Conservation (phyloP, 352 stramenopile genomes). For the Salisapilia sapeloensis region DNA sequence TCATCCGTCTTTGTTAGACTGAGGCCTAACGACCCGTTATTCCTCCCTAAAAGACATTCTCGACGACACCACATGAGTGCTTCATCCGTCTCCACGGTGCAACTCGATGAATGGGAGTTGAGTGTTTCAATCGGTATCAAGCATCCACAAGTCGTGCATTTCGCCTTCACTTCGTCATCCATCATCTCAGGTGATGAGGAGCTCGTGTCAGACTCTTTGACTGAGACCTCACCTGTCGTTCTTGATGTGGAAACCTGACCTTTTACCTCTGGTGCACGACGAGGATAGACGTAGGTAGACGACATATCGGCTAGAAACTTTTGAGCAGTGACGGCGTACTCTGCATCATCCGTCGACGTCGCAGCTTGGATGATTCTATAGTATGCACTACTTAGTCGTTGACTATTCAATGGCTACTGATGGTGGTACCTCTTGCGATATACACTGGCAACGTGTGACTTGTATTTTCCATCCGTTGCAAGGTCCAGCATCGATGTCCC, state of each 20-base stretch:
- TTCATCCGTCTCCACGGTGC: slow-evolving; percentile 18
- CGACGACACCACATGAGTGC: slow-evolving; percentile 40
- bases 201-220: background rate
- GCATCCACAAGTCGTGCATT: slow-evolving; percentile 52
- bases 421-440: slow-evolving; percentile 40
- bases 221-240: slow-evolving; percentile 1
- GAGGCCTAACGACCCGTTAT: slow-evolving; percentile 32
- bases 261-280: no score
- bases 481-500: slow-evolving; percentile 24
- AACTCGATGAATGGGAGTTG: slow-evolving; percentile 42
- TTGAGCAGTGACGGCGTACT: background rate
- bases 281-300: slow-evolving; percentile 1
- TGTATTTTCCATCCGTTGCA: slow-evolving; percentile 40
- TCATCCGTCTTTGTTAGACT: slow-evolving; percentile 49
- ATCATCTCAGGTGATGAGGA: background rate
- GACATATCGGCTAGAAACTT: background rate
- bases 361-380: no score
- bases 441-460: slow-evolving; percentile 27
- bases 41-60: slow-evolving; percentile 23
- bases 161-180: slow-evolving; percentile 13
- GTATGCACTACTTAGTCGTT: no score
- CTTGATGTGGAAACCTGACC: no score
- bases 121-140: slow-evolving; percentile 25
- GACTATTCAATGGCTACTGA: no score
- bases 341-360: background rate